Percentiles rank a stretch among this genome's conserved stretches.
phyloP scores from a whole-genome alignment of 2,329 filamentous ascomycete species.

The Neonectria hederae region DNA sequence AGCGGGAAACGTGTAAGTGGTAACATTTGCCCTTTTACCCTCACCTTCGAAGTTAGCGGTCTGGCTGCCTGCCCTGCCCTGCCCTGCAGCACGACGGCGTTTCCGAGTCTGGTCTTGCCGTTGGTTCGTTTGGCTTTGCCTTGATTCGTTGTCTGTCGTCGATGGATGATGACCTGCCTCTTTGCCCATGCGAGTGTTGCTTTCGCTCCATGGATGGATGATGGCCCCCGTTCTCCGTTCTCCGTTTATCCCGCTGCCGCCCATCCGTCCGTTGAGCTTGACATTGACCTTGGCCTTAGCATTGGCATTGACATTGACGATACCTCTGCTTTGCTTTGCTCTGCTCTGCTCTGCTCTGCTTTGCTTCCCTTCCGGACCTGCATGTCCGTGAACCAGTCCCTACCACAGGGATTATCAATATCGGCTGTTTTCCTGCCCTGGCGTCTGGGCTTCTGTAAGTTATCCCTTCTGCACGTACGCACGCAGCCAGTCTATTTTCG shows the following conservation, averaged over 20 bases:
- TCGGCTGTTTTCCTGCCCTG: constrained; percentile 24
- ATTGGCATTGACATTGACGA: not conserved
- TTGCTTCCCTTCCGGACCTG: constrained; percentile 22
- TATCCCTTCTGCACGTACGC: not conserved
- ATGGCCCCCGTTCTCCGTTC: not conserved
- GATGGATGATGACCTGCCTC: not conserved
- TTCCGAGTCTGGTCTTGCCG: constrained; percentile 7
- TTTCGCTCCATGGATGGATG: not conserved
- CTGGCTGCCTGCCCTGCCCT: not conserved
- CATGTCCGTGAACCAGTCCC: constrained; percentile 33
- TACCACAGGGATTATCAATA: constrained; percentile 15
- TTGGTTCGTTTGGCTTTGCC: not conserved
- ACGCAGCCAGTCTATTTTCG: constrained; percentile 7
- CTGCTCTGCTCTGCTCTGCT: too few species aligned
- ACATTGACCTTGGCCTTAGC: not conserved
- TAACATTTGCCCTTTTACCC: not conserved
- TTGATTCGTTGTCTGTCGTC: not conserved
- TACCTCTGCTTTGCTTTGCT: not conserved
- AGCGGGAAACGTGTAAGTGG: constrained; percentile 2
- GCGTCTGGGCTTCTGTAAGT: not conserved
- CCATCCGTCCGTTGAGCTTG: not conserved
- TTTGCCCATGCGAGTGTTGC: not conserved
- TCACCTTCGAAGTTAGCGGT: constrained; percentile 3
- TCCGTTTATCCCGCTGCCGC: constrained; percentile 3
- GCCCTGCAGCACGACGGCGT: constrained; percentile 8